These are phyloP conservation scores for Musa balbisiana DNA, from an alignment of 202 grass and related monocot genomes.

Conservation along the genomic window DNA sequence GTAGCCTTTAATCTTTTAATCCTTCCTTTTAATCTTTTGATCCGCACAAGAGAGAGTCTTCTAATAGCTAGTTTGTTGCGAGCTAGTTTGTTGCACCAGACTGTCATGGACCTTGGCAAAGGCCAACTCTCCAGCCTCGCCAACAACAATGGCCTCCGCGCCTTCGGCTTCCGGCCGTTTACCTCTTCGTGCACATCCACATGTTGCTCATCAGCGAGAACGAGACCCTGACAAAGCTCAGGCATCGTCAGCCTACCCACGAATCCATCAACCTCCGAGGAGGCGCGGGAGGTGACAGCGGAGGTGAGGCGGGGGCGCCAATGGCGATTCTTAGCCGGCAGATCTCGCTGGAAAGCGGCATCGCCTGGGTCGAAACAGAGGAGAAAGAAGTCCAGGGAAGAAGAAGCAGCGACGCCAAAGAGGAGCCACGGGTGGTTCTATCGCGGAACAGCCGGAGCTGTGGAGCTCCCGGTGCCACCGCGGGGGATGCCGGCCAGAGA, in stretches of 20 bases:
- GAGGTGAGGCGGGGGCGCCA: slow-evolving; percentile 25
- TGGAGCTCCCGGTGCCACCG: slow-evolving; percentile 23
- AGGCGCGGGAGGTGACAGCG: slow-evolving; percentile 17
- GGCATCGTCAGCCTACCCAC: neutral
- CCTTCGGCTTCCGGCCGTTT: slow-evolving; percentile 14
- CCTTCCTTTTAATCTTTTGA: too few relatives aligned
- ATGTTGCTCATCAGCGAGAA: slow-evolving; percentile 11
- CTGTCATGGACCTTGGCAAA: neutral
- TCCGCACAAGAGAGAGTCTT: too few relatives aligned
- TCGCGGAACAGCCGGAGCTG: slow-evolving; percentile 77
- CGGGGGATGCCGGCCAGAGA: slow-evolving; percentile 13
- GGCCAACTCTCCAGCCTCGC: neutral
- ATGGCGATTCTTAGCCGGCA: slow-evolving; percentile 40
- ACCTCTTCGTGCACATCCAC: slow-evolving; percentile 36
- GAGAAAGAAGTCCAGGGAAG: slow-evolving; percentile 29
- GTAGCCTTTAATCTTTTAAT: too few relatives aligned
- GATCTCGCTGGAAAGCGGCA: slow-evolving; percentile 71
- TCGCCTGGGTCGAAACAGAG: slow-evolving; percentile 58
- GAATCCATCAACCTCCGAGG: neutral
- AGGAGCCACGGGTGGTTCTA: slow-evolving; percentile 22
- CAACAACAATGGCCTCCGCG: slow-evolving; percentile 37
- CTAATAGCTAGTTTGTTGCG: neutral
- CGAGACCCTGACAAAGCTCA: neutral
- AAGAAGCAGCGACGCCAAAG: neutral
- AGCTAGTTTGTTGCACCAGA: neutral